Percentiles rank a stretch among this genome's conserved stretches.
Conservation (phyloP, 2,329 filamentous ascomycete species). For the Anthostomella pinea region DNA sequence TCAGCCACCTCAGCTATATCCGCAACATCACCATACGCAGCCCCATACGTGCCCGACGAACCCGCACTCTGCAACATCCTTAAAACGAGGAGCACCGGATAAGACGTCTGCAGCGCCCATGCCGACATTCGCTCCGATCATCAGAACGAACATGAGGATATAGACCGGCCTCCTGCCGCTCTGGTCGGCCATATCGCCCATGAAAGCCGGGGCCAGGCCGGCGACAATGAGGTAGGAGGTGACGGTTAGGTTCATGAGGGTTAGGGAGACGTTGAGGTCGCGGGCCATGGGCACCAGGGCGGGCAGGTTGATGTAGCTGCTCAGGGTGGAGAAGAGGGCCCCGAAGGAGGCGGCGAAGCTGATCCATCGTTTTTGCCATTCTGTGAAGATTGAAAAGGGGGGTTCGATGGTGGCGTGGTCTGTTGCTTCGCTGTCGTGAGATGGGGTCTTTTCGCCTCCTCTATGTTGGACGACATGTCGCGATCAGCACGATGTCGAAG, state of each 20-base stretch:
- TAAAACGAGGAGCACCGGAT: conserved; percentile 54
- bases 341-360: conserved; percentile 4
- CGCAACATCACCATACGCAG: conserved; percentile 65
- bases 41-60: conserved; percentile 61
- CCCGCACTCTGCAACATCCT: conserved; percentile 59
- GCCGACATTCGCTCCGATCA: conserved; percentile 52
- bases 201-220: conserved; percentile 54
- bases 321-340: conserved; percentile 5
- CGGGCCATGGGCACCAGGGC: conserved; percentile 39
- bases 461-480: too few relatives aligned
- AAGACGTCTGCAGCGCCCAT: conserved; percentile 52
- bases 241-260: conserved; percentile 47
- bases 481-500: too few relatives aligned
- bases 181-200: conserved; percentile 57
- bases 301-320: conserved; percentile 35
- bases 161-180: conserved; percentile 57
- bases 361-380: conserved; percentile 5
- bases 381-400: too few relatives aligned
- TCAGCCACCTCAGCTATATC: conserved; percentile 65
- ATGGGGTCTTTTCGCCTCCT: too few relatives aligned
- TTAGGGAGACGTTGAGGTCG: conserved; percentile 38
- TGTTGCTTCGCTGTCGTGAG: too few relatives aligned
- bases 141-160: conserved; percentile 51
- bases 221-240: conserved; percentile 48
- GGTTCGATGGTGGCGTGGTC: too few relatives aligned